These are phyloP conservation scores for Colletotrichum kahawae DNA, from an alignment of 2,329 filamentous ascomycete species.

Conservation along the genomic window DNA sequence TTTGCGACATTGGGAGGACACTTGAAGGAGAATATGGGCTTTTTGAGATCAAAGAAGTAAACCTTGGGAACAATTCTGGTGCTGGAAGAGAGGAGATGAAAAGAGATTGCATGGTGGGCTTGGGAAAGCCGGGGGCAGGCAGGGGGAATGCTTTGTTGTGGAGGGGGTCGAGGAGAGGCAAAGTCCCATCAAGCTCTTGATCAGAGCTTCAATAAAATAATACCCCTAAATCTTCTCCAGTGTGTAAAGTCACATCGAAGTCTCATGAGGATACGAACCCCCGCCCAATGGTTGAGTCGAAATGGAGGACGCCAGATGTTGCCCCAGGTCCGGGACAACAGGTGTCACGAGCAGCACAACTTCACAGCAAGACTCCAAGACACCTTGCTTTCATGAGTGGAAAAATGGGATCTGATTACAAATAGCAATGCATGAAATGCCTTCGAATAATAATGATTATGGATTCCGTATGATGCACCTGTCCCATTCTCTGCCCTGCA, in stretches of 20 bases:
- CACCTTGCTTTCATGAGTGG: background rate
- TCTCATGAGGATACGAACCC: rapidly evolving
- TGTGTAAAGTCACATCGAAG: background rate
- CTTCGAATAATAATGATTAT: background rate
- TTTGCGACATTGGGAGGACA: background rate
- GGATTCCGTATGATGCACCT: background rate
- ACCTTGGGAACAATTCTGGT: background rate
- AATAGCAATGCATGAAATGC: background rate
- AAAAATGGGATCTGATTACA: background rate
- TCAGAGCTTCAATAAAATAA: background rate
- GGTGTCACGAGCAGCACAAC: background rate
- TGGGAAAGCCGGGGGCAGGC: too few species aligned
- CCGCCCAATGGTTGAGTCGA: background rate
- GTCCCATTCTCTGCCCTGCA: background rate
- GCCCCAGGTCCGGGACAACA: background rate
- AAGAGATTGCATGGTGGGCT: too few species aligned
- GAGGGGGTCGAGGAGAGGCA: background rate
- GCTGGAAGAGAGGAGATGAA: too few species aligned
- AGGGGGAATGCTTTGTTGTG: too few species aligned
- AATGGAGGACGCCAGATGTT: too few species aligned
- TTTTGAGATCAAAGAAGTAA: background rate
- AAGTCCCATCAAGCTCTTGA: background rate
- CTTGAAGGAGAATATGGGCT: background rate
- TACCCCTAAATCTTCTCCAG: background rate
- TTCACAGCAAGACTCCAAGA: background rate